Base-by-base conservation (phyloP, 2,329 filamentous ascomycete genomes). In the Apiospora arundinis region DNA sequence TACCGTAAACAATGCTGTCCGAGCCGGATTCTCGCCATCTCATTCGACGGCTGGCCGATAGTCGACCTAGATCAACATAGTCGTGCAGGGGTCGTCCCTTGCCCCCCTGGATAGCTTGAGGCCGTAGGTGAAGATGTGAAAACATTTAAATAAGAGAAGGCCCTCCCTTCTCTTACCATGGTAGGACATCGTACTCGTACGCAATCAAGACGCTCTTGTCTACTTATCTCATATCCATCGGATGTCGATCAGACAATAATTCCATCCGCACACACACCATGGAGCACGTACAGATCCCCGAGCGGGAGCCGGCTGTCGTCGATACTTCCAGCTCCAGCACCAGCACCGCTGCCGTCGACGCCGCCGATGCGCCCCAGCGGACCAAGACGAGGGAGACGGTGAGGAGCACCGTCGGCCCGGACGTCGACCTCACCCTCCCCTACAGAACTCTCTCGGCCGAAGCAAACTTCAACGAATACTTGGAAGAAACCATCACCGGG, bases 381-480 rank as follows among this genome's bases (percentile, higher is more conserved):
- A 45, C 25, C 66, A 63, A 63, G 56, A 40, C 56, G 32, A 40
- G 56, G 32, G 56, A 63, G 56, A 21, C 66, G 7, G 44, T 8
- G 25, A 84, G 71, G 67, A 74, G 14, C 76, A 77, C 60, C 25
- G 46, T 16, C 67, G 82, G 85, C 73, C 83, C 83, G 9, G 75
- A 82, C 37, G 77, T 85, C 67, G 86, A 88, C 75, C 76, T 86
- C 68, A 85, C 92, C 76, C 85, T 94, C 0, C 92, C 92, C 2
- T 90, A 90, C 76, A 89, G 91, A 74, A 91, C 89, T 21, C 83
- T 94, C 40, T 90, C 83, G 73, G 83, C 85, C 69, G 81, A 82
- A 49, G 90, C 90, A 73, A 89, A 92, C 78, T 83, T 94, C 70
- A 85, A 87, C 45, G 92, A 94, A 81, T 94, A 92, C 80, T 90